A percentile compares a stretch with the other conserved stretches of the same genome.
Evolutionary conservation across 352 stramenopile genomes (phyloP).

Genomic region (Phytophthora constricta): DNA sequence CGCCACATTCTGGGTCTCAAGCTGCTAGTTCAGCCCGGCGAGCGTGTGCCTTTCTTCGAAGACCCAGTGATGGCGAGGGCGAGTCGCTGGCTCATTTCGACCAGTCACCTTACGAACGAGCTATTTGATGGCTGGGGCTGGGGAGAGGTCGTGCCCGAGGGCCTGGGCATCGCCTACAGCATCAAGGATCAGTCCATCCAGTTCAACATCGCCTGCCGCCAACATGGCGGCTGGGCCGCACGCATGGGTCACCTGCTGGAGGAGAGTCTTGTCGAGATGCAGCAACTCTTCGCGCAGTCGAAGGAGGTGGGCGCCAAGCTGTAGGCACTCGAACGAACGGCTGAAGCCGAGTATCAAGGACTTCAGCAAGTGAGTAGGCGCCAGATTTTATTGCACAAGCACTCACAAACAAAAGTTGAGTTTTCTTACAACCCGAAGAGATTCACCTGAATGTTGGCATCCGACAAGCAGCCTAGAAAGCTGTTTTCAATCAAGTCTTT

Average conservation of each 20-base stretch:
- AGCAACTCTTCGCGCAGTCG: constrained; percentile 57
- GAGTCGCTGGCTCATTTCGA: constrained; percentile 84
- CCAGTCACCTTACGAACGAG: constrained; percentile 82
- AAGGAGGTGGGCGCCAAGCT: constrained; percentile 49
- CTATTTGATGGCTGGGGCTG: constrained; percentile 87
- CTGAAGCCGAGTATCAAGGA: not conserved
- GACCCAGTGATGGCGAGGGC: constrained; percentile 69
- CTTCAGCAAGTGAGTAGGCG: not conserved
- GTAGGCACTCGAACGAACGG: constrained; percentile 11
- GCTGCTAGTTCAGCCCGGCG: constrained; percentile 51
- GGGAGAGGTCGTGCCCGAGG: constrained; percentile 82
- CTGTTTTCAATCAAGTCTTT: too few relatives aligned
- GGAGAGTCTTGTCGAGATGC: constrained; percentile 82
- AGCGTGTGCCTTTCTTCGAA: constrained; percentile 75
- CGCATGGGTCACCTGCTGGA: constrained; percentile 78
- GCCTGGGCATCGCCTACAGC: constrained; percentile 82
- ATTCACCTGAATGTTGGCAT: too few relatives aligned
- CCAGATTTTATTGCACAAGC: not conserved
- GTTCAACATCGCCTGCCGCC: constrained; percentile 86
- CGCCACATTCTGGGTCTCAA: constrained; percentile 94
- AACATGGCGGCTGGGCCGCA: constrained; percentile 52
- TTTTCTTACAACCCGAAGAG: too few relatives aligned
- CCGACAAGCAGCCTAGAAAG: too few relatives aligned
- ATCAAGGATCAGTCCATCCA: constrained; percentile 82
- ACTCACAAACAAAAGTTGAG: too few relatives aligned